Base-by-base conservation (phyloP, 2,329 filamentous ascomycete species). In the Hymenoscyphus fructigenus region DNA sequence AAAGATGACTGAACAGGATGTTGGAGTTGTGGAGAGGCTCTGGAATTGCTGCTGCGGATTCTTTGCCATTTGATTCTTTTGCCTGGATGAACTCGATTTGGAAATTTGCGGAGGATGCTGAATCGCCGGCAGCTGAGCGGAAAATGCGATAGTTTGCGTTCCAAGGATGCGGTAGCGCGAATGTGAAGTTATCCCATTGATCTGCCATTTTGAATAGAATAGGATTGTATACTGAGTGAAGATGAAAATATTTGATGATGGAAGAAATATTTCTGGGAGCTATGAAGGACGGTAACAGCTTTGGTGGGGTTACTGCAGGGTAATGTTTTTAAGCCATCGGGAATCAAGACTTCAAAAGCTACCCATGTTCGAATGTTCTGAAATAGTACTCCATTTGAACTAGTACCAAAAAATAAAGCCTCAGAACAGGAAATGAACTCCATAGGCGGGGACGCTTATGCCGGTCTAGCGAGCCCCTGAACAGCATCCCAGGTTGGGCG, bases 1-100 rank as follows among this genome's bases (percentile, higher is more conserved):
- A 71, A 14, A 67, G 67, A 59, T 65, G 67, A 57, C 29, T 68
- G 32, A 62, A 62, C 20, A 56, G 7, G 9, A 62, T 57, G n/a
- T 57, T 57, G 14, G 60, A 55, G 14, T 41, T 41, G 17, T 60
- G 41, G 10, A 57, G 47, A 5, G 38, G 59, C 6, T 34, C 53
- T n/a, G 41, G 32, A 15, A 23, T 32, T 32, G n/a, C 17, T 53
- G 17, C 15, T 9, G 56, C 1, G 29, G 50, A 41, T 38, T 28
- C 32, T 36, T 41, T 36, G 36, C 23, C 36, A 17, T 15, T 38
- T 29, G 29, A 32, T 57, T 44, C 47, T 9, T 57, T 44, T n/a
- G 34, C 50, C 56, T 62, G 32, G 10, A 44, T 32, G 20, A 62
- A 32, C 20, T 57, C 60, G 20, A 62, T 56, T 23, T 62, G 44